Conservation (phyloP, 2,329 filamentous ascomycete genomes). For the Alternaria sp. region DNA sequence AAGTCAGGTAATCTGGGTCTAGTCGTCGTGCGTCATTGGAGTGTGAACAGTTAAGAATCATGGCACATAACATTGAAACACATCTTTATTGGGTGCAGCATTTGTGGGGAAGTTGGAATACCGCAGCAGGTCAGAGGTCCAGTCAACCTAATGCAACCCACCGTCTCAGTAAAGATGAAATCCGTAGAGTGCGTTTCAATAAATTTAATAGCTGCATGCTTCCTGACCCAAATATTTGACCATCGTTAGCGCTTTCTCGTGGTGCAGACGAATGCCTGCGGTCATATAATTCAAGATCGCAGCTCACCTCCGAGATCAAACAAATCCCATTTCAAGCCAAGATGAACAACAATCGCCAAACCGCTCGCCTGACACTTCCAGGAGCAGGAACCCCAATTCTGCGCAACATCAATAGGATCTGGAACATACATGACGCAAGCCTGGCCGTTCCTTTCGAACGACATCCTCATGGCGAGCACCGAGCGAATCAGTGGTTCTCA, state of each 20-base stretch:
- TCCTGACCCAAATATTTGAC: not conserved
- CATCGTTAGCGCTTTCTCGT: not conserved
- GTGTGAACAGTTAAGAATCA: not conserved
- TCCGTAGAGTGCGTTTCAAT: not conserved
- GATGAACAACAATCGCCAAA: not conserved
- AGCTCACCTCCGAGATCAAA: not conserved
- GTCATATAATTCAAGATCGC: not conserved
- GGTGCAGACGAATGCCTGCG: not conserved
- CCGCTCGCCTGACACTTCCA: not conserved
- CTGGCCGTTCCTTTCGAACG: not conserved
- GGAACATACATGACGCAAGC: not conserved
- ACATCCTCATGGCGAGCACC: not conserved
- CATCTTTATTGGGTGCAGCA: too few relatives aligned
- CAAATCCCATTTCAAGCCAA: not conserved
- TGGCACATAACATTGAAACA: not conserved
- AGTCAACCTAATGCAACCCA: not conserved
- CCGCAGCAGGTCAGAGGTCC: not conserved
- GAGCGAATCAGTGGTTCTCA: not conserved
- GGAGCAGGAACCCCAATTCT: not conserved
- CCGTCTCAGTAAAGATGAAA: accelerated
- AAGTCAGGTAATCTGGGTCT: not conserved
- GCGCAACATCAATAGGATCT: not conserved
- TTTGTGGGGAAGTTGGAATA: not conserved
- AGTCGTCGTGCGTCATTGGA: not conserved
- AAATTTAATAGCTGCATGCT: not conserved